phyloP scores from a whole-genome alignment of 108 stramenopile genomes.

The Nannochloropsis salina region DNA sequence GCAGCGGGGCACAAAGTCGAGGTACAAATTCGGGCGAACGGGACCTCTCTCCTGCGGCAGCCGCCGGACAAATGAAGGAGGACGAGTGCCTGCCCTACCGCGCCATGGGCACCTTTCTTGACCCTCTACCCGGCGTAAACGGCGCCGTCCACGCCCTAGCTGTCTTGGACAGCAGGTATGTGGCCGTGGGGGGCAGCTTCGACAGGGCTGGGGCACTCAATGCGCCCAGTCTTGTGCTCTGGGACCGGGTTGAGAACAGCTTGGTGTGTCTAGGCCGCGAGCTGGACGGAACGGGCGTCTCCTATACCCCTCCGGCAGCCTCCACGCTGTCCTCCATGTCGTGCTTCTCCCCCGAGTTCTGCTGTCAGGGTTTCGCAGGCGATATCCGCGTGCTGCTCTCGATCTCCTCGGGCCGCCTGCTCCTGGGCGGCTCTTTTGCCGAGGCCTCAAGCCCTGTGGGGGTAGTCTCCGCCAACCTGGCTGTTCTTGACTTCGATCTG shows the following conservation, averaged over 20 bases:
- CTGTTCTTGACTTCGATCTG: not conserved
- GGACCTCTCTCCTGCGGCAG: not conserved
- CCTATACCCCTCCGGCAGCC: not conserved
- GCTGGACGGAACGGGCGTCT: not conserved
- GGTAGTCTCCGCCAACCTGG: not conserved
- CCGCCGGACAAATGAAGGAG: not conserved
- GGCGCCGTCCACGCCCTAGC: not conserved
- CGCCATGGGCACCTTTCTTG: not conserved
- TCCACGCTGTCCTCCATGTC: not conserved
- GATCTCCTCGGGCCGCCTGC: not conserved
- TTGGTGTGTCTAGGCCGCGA: not conserved
- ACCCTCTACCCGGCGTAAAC: not conserved
- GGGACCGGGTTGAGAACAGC: not conserved
- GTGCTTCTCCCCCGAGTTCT: not conserved
- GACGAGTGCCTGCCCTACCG: not conserved
- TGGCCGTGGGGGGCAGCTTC: not conserved
- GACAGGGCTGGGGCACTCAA: not conserved
- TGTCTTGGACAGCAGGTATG: not conserved
- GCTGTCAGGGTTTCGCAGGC: conserved; percentile 4
- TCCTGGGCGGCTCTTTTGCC: not conserved
- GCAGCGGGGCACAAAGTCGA: not conserved
- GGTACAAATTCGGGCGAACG: not conserved
- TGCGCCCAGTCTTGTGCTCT: not conserved
- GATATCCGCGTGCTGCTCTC: not conserved
- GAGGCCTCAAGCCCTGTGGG: not conserved